A percentile compares a stretch with the other conserved stretches of the same genome.
phyloP scores from a whole-genome alignment of 805 yeast species.

The Clavispora carvajalis region DNA sequence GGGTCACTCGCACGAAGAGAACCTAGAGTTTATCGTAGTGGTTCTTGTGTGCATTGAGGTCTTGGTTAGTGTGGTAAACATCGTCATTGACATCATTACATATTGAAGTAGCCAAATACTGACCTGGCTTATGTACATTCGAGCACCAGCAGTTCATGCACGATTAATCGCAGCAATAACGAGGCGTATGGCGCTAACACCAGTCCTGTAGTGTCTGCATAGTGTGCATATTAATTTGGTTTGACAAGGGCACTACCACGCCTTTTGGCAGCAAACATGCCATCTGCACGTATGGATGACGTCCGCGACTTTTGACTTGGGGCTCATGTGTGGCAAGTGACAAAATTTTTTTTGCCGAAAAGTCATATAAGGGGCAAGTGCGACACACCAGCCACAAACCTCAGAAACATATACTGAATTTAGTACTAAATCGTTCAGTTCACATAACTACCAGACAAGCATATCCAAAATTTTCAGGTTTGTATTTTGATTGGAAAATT shows the following conservation, averaged over 20 bases:
- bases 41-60: slow-evolving; percentile 90
- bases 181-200: no score
- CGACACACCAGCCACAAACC: not conserved
- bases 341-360: not conserved
- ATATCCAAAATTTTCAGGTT: no score
- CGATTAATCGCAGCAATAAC: no score
- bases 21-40: slow-evolving; percentile 85
- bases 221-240: no score
- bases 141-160: no score
- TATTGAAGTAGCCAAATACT: no score
- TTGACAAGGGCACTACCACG: no score
- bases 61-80: slow-evolving; percentile 78
- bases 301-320: not conserved
- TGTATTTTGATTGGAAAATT: not conserved
- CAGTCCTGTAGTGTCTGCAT: no score
- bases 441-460: no score
- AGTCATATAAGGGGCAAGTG: slow-evolving; percentile 1
- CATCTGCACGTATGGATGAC: not conserved
- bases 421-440: no score
- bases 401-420: no score
- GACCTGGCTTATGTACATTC: no score
- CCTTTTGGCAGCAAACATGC: not conserved
- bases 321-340: not conserved
- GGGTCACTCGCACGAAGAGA: slow-evolving; percentile 90
- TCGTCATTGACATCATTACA: slow-evolving; percentile 51